Percentiles rank a stretch among this genome's conserved stretches.
These are phyloP conservation scores for Debaryomyces sp. DNA, from an alignment of 1,139 yeast genomes.

Conservation along the genomic window DNA sequence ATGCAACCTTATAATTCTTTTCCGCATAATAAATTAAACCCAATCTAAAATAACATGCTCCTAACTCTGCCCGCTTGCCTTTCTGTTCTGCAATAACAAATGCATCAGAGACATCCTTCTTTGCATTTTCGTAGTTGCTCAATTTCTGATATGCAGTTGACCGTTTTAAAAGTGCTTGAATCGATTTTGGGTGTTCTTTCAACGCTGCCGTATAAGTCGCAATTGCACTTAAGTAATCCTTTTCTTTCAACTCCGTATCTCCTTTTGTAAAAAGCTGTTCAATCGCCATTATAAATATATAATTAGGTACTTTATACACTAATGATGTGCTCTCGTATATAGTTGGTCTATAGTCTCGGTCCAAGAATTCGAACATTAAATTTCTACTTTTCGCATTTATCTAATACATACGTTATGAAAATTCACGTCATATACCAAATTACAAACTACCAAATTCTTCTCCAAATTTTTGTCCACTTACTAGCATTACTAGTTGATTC, in stretches of 20 bases:
- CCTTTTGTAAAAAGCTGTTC: constrained; percentile 41
- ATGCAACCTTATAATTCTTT: constrained; percentile 51
- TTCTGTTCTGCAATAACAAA: constrained; percentile 52
- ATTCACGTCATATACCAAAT: background rate
- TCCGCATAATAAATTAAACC: constrained; percentile 53
- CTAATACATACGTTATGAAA: background rate
- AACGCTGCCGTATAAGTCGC: constrained; percentile 33
- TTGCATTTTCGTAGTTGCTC: constrained; percentile 51
- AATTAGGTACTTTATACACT: background rate
- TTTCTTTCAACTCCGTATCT: constrained; percentile 29
- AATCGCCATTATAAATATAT: constrained; percentile 36
- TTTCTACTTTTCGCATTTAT: constrained; percentile 2
- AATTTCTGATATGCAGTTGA: constrained; percentile 60
- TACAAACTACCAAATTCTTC: background rate
- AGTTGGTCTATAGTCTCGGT: background rate
- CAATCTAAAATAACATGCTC: constrained; percentile 60
- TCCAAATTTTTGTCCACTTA: background rate
- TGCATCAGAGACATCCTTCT: constrained; percentile 58
- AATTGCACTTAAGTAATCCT: constrained; percentile 43
- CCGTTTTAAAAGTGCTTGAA: constrained; percentile 54
- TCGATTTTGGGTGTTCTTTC: constrained; percentile 48
- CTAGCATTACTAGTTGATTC: background rate
- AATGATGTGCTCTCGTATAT: background rate
- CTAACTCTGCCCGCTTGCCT: constrained; percentile 57
- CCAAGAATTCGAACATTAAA: background rate